Evolutionary conservation across 768 basidiomycete species (phyloP), one percentile per base, ranked within the genome.

Genomic region (Amanita polypyramis): DNA sequence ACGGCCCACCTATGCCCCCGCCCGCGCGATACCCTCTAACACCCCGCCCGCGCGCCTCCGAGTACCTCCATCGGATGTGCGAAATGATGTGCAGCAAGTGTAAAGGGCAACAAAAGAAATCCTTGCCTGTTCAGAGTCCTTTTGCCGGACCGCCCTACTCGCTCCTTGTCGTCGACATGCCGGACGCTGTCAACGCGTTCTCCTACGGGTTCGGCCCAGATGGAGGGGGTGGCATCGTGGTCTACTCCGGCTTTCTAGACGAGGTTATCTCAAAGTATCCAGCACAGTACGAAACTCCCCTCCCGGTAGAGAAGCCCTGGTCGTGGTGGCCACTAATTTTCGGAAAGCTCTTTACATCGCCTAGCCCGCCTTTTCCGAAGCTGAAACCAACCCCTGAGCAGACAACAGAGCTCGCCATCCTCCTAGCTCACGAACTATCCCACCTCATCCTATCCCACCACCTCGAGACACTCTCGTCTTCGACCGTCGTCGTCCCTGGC

Each of bases 201-300:
- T 89, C 86, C 1, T 97, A 94, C 59, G 95, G 95, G 1, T 98
- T 97, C 55, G 91, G 91, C 10, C 85, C 89, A 2, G 80, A 92
- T 56, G 86, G 89, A 32, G 89, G 83, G 0, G 93, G 91, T 50
- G 95, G 96, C 5, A 77, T 99, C 50, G 94, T 98, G 47, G 80
- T 99, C 7, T 97, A 90, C 63, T 89, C 88, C 10, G 95, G 95
- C 4, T 90, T 97, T 67, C 61, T 98, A 42, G 88, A 97, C 59
- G 82, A 91, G 47, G 82, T 97, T 44, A 70, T 96, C 29, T 60
- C 76, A 34, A 74, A 72, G 53, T 61, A 63, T 27, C 65, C 74
- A 58, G 23, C 53, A 50, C 25, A 33, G 54, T 25, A 36, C 21
- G 33, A 36, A 10, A 43, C 52, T 6, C 44, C 58, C 11, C 25